Base-by-base conservation (phyloP, 345 rosid species). In the Draba incana region DNA sequence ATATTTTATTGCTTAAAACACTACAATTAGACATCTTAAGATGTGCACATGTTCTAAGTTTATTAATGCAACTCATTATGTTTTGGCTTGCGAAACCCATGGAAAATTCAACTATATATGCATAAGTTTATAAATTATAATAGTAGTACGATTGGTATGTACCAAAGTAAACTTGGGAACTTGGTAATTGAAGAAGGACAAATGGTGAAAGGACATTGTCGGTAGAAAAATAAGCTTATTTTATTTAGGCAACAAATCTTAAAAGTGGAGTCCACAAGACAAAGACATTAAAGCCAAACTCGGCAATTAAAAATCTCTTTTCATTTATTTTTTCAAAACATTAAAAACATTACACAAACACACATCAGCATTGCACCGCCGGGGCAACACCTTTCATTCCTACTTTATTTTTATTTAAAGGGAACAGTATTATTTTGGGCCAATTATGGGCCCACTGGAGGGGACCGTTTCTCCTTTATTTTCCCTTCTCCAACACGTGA, bases 341-440 rank as follows among this genome's bases (percentile, higher is more conserved):
- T 39, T 14, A 44, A 62, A 62, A 72, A 72, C 57, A 72, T 10
- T 30, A 57, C 71, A 64, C 53, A 57, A 20, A 64, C 37, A 41
- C 63, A 62, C 68, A 52, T 71, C 70, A 43, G 64, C 56, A 71
- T 64, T 66, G 71, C 76, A 72, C 71, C 71, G 71, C 66, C 13
- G 76, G 71, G 5, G 45, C 76, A 53, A 72, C 59, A 2, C 11
- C 10, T 31, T 46, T 2, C 4, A 35, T 38, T 57, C 6, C 33
- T 33, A 2, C 38, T 15, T 16, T 38, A 28, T n/a, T 5, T 37
- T 27, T 27, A n/a, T 24, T 27, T 49, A 54, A 63, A 62, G 10
- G 39, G 39, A 35, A 62, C 46, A 45, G 37, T 46, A n/a, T 30
- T 35, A n/a, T 30, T 28, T 65, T 66, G 57, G 72, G 68, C 72